phyloP scores from a whole-genome alignment of 1,139 yeast species.

The Kodamaea sp. region DNA sequence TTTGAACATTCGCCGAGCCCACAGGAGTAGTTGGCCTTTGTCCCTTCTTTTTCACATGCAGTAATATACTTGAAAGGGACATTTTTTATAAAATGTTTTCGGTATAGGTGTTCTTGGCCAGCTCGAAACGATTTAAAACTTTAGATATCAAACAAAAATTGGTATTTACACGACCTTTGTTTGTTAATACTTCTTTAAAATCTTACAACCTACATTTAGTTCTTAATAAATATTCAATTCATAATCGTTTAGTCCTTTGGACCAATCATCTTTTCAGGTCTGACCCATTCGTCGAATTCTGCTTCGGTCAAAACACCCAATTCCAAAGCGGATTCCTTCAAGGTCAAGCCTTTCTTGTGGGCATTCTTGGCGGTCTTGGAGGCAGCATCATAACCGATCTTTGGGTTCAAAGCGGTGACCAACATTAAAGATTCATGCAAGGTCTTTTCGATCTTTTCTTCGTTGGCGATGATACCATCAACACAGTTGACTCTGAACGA shows the following conservation, averaged over 20 bases:
- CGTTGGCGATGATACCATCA: conserved; percentile 89
- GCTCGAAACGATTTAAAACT: too few relatives aligned
- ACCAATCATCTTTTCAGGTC: conserved; percentile 97
- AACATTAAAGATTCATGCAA: conserved; percentile 95
- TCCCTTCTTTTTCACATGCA: conserved; percentile 32
- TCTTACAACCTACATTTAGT: not conserved
- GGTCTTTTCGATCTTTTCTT: conserved; percentile 77
- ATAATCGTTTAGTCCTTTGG: conserved; percentile 51
- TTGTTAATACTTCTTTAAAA: not conserved
- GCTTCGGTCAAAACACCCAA: conserved; percentile 75
- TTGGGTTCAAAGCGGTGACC: conserved; percentile 97
- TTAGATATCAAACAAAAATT: too few relatives aligned
- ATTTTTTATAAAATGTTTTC: conserved; percentile 7
- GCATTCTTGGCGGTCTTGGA: conserved; percentile 98
- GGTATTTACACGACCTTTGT: not conserved
- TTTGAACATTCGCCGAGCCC: not conserved
- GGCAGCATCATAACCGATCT: conserved; percentile 96
- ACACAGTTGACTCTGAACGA: conserved; percentile 95
- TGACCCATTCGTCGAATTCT: conserved; percentile 95
- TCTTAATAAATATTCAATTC: not conserved
- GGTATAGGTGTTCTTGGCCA: too few relatives aligned
- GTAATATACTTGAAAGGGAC: conserved; percentile 28
- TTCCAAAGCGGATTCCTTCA: conserved; percentile 91
- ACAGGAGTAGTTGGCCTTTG: conserved; percentile 9
- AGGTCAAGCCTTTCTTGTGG: conserved; percentile 93